Conservation (phyloP, 768 basidiomycete species). For the Mycena vitilis region DNA sequence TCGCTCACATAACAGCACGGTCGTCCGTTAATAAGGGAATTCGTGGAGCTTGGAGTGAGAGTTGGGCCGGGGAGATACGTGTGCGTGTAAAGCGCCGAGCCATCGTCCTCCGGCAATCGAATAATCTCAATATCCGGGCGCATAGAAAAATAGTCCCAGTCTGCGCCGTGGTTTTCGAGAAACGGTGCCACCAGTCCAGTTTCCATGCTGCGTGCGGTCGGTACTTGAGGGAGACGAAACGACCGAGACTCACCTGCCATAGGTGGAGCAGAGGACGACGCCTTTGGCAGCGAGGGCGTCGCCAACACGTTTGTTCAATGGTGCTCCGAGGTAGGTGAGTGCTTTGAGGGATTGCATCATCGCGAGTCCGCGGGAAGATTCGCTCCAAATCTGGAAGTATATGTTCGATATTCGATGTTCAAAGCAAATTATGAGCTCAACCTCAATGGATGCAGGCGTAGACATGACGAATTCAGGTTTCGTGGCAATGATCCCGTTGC, state of each 20-base stretch:
- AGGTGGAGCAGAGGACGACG: conserved; percentile 12
- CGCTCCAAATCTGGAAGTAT: conserved; percentile 27
- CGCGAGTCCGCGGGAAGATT: conserved; percentile 3
- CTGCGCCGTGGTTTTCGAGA: conserved; percentile 6
- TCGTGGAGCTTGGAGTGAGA: not conserved
- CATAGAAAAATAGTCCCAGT: conserved; percentile 27
- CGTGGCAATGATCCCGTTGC: conserved; percentile 5
- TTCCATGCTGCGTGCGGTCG: conserved; percentile 10
- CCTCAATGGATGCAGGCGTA: conserved; percentile 17
- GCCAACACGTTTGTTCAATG: conserved; percentile 23
- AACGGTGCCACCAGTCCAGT: conserved; percentile 11
- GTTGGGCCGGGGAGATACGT: conserved; percentile 12
- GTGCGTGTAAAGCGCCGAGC: conserved; percentile 19
- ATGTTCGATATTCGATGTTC: not conserved
- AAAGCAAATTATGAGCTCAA: not conserved
- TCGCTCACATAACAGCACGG: conserved; percentile 19
- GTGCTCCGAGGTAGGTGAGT: conserved; percentile 11
- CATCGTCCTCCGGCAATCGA: conserved; percentile 19
- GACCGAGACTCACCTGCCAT: conserved; percentile 19
- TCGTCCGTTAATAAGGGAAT: conserved; percentile 7
- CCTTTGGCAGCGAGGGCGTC: conserved; percentile 16
- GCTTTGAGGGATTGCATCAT: conserved; percentile 14
- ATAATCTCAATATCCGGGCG: not conserved
- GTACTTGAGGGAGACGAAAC: too few species aligned
- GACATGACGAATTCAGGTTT: conserved; percentile 10